Percentiles rank a stretch among this genome's conserved stretches.
phyloP scores from a whole-genome alignment of 305 asterid genomes.

The Stenogyne calaminthoides region DNA sequence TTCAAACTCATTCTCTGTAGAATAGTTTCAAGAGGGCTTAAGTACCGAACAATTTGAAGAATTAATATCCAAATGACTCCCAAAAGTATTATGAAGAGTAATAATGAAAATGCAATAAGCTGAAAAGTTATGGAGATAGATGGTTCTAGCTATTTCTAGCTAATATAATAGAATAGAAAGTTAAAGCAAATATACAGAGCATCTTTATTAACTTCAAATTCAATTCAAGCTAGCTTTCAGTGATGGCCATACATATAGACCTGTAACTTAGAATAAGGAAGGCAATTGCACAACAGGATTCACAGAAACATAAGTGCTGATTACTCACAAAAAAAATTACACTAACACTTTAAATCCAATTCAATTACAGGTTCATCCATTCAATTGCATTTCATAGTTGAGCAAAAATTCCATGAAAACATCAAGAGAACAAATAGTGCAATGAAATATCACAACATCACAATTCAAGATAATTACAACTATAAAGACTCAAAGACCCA shows the following conservation, averaged over 20 bases:
- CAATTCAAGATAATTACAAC: neutral
- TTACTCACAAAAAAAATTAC: neutral
- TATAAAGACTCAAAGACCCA: neutral
- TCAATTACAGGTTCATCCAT: neutral
- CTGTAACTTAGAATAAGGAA: no score
- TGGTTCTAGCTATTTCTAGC: neutral
- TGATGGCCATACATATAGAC: no score
- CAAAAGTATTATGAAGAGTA: neutral
- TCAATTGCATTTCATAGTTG: no score
- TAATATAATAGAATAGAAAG: neutral
- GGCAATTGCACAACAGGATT: neutral
- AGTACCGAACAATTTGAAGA: neutral
- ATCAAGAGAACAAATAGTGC: no score
- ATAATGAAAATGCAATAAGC: neutral
- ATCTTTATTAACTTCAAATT: neutral
- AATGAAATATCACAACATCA: neutral
- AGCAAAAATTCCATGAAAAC: no score
- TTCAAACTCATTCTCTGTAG: neutral
- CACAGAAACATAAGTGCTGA: neutral
- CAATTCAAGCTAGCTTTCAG: neutral
- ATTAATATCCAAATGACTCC: neutral
- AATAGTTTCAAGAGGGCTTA: neutral
- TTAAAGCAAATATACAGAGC: neutral
- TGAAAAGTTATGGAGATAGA: neutral
- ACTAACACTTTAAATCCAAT: neutral